phyloP scores from a whole-genome alignment of 768 basidiomycete species.

The Podaxis pistillaris region DNA sequence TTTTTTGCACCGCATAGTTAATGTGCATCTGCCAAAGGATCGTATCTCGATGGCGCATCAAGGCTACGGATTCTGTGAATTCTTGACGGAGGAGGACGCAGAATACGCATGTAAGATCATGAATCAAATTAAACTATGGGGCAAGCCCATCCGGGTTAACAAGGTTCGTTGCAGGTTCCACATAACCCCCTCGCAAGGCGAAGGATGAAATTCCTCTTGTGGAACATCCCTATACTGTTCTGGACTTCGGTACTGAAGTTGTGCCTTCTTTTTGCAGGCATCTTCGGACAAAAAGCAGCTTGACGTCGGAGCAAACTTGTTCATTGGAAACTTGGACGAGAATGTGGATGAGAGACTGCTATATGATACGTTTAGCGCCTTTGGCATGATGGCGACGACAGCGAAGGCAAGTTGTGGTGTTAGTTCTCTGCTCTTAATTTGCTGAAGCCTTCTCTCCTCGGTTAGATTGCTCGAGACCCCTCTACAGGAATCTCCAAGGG shows the following conservation, averaged over 20 bases:
- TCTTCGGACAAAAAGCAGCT: slow-evolving; percentile 98
- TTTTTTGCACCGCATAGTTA: slow-evolving; percentile 54
- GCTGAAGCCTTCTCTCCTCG: slow-evolving; percentile 3
- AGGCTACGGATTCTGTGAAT: slow-evolving; percentile 99
- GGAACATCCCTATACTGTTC: background rate
- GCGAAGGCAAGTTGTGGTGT: slow-evolving; percentile 63
- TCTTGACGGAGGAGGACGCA: slow-evolving; percentile 97
- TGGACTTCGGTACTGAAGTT: slow-evolving; percentile 15
- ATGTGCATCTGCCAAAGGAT: slow-evolving; percentile 98
- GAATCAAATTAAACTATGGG: slow-evolving; percentile 99
- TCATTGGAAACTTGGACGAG: slow-evolving; percentile 93
- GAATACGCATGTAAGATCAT: slow-evolving; percentile 99
- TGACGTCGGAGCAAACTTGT: slow-evolving; percentile 96
- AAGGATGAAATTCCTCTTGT: background rate
- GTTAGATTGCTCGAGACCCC: slow-evolving; percentile 89
- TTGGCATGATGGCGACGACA: slow-evolving; percentile 89
- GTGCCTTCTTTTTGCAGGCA: slow-evolving; percentile 50
- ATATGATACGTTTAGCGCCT: slow-evolving; percentile 94
- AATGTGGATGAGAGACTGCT: slow-evolving; percentile 91
- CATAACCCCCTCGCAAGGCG: slow-evolving; percentile 3
- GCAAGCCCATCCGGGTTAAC: slow-evolving; percentile 98
- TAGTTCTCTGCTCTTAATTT: slow-evolving; percentile 7
- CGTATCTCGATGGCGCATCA: slow-evolving; percentile 98
- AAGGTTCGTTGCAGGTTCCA: slow-evolving; percentile 62
- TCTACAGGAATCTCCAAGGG: slow-evolving; percentile 86